These are phyloP conservation scores for Colletotrichum cuscutae DNA, from an alignment of 2,329 filamentous ascomycete species.

Conservation along the genomic window DNA sequence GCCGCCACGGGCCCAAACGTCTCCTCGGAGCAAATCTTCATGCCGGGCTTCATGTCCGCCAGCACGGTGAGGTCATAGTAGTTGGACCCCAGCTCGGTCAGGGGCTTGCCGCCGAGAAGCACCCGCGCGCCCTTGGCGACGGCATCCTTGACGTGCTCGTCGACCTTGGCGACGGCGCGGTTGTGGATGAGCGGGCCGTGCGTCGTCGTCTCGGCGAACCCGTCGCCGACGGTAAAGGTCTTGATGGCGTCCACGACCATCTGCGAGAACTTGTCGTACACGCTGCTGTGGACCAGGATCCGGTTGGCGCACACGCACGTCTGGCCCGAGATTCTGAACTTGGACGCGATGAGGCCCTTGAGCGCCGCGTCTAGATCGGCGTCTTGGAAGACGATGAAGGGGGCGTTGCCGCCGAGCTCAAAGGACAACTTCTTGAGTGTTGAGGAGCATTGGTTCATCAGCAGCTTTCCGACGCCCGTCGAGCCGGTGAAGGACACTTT, in stretches of 20 bases:
- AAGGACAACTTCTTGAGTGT: conserved; percentile 75
- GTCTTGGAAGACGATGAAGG: conserved; percentile 72
- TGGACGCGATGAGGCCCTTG: conserved; percentile 62
- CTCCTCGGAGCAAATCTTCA: conserved; percentile 59
- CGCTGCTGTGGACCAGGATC: conserved; percentile 69
- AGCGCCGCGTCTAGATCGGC: conserved; percentile 75
- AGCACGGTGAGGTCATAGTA: conserved; percentile 59
- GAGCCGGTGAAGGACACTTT: conserved; percentile 86
- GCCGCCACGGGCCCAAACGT: conserved; percentile 58
- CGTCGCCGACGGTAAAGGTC: conserved; percentile 74
- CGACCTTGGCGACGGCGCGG: conserved; percentile 76
- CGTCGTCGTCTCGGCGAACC: conserved; percentile 75
- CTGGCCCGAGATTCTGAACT: conserved; percentile 72
- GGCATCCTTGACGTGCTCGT: conserved; percentile 76
- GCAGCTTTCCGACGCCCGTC: conserved; percentile 75
- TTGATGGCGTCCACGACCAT: conserved; percentile 68
- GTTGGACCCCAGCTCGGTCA: conserved; percentile 49
- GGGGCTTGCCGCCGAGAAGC: conserved; percentile 65
- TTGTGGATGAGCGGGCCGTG: conserved; percentile 79
- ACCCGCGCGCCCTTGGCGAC: conserved; percentile 77
- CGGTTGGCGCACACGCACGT: conserved; percentile 75
- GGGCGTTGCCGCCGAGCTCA: conserved; percentile 75
- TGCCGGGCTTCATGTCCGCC: conserved; percentile 51
- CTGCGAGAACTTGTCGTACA: conserved; percentile 72
- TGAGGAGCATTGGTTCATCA: conserved; percentile 78